These are phyloP conservation scores for Chlorella vulgaris DNA, from an alignment of 139 green algal genomes.

Conservation along the genomic window DNA sequence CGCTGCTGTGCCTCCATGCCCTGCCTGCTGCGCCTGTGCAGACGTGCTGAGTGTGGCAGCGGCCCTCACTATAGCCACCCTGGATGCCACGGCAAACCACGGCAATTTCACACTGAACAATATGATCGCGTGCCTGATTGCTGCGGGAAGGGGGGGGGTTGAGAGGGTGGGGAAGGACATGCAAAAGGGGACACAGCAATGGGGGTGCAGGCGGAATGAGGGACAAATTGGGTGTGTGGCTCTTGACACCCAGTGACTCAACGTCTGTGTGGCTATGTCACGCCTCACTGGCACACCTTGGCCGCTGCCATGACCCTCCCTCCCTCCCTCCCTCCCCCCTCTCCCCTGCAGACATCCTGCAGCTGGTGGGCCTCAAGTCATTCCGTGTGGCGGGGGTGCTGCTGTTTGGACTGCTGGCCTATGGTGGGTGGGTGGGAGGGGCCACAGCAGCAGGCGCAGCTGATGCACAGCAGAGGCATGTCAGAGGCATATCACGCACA, in stretches of 20 bases:
- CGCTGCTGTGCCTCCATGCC: neutral
- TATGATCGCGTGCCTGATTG: slow-evolving; percentile 55
- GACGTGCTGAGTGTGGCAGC: slow-evolving; percentile 39
- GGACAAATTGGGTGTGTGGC: too few relatives aligned
- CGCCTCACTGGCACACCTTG: too few relatives aligned
- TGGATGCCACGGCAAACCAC: slow-evolving; percentile 62
- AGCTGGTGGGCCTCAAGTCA: slow-evolving; percentile 73
- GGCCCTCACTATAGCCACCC: slow-evolving; percentile 54
- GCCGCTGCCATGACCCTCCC: neutral
- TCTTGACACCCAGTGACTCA: too few relatives aligned
- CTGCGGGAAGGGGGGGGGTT: neutral
- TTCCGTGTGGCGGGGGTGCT: slow-evolving; percentile 79
- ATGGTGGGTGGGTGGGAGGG: slow-evolving; percentile 41
- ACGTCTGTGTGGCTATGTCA: too few relatives aligned
- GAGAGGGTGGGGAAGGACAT: too few relatives aligned
- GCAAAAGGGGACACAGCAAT: too few relatives aligned
- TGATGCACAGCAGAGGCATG: too few relatives aligned
- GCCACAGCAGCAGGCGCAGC: too few relatives aligned
- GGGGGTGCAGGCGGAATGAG: too few relatives aligned
- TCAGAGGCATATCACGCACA: too few relatives aligned
- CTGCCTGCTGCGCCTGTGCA: slow-evolving; percentile 17
- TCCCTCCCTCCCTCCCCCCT: neutral
- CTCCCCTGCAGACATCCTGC: slow-evolving; percentile 55
- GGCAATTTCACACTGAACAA: slow-evolving; percentile 87
- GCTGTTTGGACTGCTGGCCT: slow-evolving; percentile 85